Percentiles rank a stretch among this genome's conserved stretches.
These are phyloP conservation scores for Xanthoconium stramineum DNA, from an alignment of 768 basidiomycete genomes.

Conservation along the genomic window DNA sequence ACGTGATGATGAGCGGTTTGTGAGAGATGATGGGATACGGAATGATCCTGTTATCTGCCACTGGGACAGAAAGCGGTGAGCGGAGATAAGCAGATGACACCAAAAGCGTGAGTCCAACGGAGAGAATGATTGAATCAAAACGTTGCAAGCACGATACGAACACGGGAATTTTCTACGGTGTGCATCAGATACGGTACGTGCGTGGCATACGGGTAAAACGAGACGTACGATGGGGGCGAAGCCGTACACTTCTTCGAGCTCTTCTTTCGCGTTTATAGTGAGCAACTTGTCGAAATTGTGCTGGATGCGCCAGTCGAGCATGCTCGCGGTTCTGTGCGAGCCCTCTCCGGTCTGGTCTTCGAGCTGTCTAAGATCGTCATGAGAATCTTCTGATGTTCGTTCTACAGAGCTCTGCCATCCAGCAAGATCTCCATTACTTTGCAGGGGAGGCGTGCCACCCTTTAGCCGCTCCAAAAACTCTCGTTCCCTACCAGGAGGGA, in stretches of 20 bases:
- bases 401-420: constrained; percentile 12
- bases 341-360: constrained; percentile 17
- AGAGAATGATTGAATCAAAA: constrained; percentile 67
- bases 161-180: constrained; percentile 63
- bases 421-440: constrained; percentile 7
- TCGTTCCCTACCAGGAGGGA: constrained; percentile 40
- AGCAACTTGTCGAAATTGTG: constrained; percentile 65
- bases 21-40: constrained; percentile 28
- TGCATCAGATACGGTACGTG: constrained; percentile 2
- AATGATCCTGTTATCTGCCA: constrained; percentile 13
- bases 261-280: constrained; percentile 62
- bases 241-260: constrained; percentile 77
- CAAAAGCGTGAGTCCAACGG: constrained; percentile 55
- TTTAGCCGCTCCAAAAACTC: constrained; percentile 36
- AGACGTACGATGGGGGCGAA: constrained; percentile 70
- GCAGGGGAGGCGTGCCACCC: constrained; percentile 4
- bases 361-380: constrained; percentile 15
- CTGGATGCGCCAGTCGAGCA: constrained; percentile 47
- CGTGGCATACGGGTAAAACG: not conserved
- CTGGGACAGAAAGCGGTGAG: constrained; percentile 42
- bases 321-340: not conserved
- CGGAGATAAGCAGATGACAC: constrained; percentile 60
- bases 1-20: constrained; percentile 36
- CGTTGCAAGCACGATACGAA: constrained; percentile 77
- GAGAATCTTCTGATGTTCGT: constrained; percentile 6